Base-by-base conservation (phyloP, 768 basidiomycete genomes). In the Lactarius quietus region DNA sequence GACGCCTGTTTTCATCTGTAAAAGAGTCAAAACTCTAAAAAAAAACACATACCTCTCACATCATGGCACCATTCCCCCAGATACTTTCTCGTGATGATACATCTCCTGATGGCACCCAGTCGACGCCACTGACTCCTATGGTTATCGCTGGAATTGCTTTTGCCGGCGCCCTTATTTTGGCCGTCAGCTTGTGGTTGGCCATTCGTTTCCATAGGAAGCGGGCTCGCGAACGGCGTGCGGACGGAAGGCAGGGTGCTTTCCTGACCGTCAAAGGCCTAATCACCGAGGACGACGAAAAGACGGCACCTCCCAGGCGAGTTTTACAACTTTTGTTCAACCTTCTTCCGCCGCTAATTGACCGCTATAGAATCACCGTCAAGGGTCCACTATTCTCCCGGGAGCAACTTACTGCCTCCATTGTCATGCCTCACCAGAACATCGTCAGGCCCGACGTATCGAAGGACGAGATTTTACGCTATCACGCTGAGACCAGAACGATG, bases 141-240 rank as follows among this genome's bases (percentile, higher is more conserved):
- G 78, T 80, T 69, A 80, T 87, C 56, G 82, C 75, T 60, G 87
- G 83, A 7, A 80, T 88, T 69, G 75, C 78, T 26, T 70, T 85
- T 7, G 82, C 78, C 31, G 81, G 76, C 23, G 74, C 77, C 33
- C 73, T 83, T 48, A 62, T 78, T 28, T 58, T 82, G 33, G 76
- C 71, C 45, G 65, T 84, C 45, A 69, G 63, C 52, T 14, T 77
- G 31, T 86, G 83, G 83, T 68, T 86, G 6, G 72, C 68, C 39
- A 69, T 84, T 41, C 76, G 75, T n/a, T 67, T 72, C 51, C 76
- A 75, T 61, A 79, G 84, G 53, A 79, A 79, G 68, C 80, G 78
- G 38, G 72, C 75, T 26, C 69, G 73, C 45, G 68, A 71, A 38
- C 77, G 75, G 61, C 73, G 78, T 18, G 76, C 79, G 61, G 74